Base-by-base conservation (phyloP, 163 green algal species). In the Scenedesmus sp. region DNA sequence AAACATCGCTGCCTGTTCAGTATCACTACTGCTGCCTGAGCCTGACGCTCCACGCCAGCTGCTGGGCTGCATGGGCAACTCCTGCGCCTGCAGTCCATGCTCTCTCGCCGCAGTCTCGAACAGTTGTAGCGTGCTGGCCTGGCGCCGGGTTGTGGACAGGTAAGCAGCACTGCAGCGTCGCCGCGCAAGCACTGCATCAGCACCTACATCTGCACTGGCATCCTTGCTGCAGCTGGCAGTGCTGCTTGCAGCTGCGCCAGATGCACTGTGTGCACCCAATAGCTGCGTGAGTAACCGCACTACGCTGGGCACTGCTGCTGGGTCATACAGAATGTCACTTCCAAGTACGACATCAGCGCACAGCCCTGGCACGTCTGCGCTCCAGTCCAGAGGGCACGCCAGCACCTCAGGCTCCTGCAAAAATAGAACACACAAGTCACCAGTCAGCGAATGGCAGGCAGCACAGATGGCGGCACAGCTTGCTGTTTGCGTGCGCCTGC, bases 241-340 rank as follows among this genome's bases (percentile, higher is more conserved):
- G 40, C 68, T 83, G 86, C 76, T 56, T 40, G 83, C 83, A 42
- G 56, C 37, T 43, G 37, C 83, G 22, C 37, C n/a, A 9, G 82
- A 13, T 3, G 53, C 81, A n/a, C 13, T 72, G 18, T 30, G 33
- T 37, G 20, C 26, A 9, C 40, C 79, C 68, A 92, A 73, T 33
- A 92, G 73, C 37, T 85, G 83, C 37, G 78, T 30, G 72, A 92
- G 72, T 24, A 90, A 43, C 0, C 72, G 76, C 42, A 90, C 83
- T 22, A 92, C 42, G 40, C 44, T 72, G 5, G 89, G 83, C 26
- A 92, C 83, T 43, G 70, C 33, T 30, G 37, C 44, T 5, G 89
- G 88, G 46, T 92, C 88, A 22, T 92, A 92, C 12, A 65, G 42
- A 15, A 92, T 83, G 37, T 92, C 88, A 40, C 61, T 85, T 22